A percentile compares a stretch with the other conserved stretches of the same genome.
phyloP scores from a whole-genome alignment of 805 yeast species.

The Pichia thaimueangensis region DNA sequence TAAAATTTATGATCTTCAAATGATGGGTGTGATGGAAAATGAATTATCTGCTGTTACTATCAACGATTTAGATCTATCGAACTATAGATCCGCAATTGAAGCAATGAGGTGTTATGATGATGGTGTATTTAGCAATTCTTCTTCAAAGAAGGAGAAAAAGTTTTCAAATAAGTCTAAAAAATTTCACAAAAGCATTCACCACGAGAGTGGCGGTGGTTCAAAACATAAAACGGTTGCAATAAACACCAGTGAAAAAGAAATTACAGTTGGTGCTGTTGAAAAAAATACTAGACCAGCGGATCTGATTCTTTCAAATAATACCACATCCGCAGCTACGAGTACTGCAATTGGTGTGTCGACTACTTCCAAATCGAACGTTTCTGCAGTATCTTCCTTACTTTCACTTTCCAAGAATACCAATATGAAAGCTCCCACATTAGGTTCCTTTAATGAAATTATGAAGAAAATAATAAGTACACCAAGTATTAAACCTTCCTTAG shows the following conservation, averaged over 20 bases:
- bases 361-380: constrained; percentile 31
- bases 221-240: not conserved
- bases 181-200: not conserved
- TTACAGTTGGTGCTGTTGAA: not conserved
- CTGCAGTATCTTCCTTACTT: constrained; percentile 35
- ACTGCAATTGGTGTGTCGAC: constrained; percentile 32
- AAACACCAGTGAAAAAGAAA: not conserved
- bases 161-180: not conserved
- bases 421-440: constrained; percentile 16
- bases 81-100: constrained; percentile 38
- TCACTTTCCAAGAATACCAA: constrained; percentile 27
- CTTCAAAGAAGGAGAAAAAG: not conserved
- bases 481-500: constrained; percentile 18
- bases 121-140: constrained; percentile 36
- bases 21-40: constrained; percentile 97
- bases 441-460: constrained; percentile 27
- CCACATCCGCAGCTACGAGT: constrained; percentile 29
- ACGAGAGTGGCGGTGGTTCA: not conserved
- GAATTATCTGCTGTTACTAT: constrained; percentile 68
- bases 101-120: constrained; percentile 67
- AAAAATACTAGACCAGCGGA: constrained; percentile 21
- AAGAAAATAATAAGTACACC: constrained; percentile 31
- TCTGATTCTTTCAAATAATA: constrained; percentile 17
- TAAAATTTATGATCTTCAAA: constrained; percentile 89
- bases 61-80: constrained; percentile 42